A percentile compares a stretch with the other conserved stretches of the same genome.
These are phyloP conservation scores for Eugenia klotzschiana DNA, from an alignment of 441 rosid genomes.

Conservation along the genomic window DNA sequence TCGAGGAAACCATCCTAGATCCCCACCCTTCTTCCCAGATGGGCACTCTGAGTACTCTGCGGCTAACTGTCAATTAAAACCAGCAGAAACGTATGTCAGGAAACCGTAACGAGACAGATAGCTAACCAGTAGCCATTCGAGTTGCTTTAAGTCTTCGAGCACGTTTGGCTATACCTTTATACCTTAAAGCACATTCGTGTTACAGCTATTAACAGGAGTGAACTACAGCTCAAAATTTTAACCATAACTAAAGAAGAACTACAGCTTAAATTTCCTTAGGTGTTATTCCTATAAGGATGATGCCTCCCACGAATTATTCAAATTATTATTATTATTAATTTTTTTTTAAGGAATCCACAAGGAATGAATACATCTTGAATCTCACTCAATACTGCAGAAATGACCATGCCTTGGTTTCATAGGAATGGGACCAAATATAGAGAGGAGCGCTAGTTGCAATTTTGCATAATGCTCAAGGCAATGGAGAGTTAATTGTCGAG, in stretches of 20 bases:
- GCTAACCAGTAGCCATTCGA: not conserved
- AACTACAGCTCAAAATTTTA: not conserved
- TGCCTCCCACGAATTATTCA: not conserved
- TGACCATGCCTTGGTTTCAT: not conserved
- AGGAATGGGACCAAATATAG: not conserved
- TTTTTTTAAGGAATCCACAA: not conserved
- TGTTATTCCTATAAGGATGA: not conserved
- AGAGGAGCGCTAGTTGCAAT: not conserved
- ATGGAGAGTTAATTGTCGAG: too few species aligned
- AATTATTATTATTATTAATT: too few species aligned
- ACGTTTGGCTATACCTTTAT: not conserved
- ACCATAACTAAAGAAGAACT: not conserved
- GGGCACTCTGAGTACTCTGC: slow-evolving; percentile 92
- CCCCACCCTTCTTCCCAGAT: slow-evolving; percentile 96
- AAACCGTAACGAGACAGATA: not conserved
- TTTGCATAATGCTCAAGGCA: not conserved
- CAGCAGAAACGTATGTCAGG: not conserved
- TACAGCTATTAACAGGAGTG: not conserved
- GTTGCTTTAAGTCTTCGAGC: not conserved
- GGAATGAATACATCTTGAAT: not conserved
- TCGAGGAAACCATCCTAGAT: slow-evolving; percentile 95
- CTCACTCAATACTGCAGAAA: not conserved
- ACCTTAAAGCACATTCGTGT: not conserved
- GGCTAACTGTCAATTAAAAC: slow-evolving; percentile 37
- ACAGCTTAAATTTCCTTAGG: not conserved